Conservation (phyloP, 805 yeast species). For the Candida methanosorbosa region DNA sequence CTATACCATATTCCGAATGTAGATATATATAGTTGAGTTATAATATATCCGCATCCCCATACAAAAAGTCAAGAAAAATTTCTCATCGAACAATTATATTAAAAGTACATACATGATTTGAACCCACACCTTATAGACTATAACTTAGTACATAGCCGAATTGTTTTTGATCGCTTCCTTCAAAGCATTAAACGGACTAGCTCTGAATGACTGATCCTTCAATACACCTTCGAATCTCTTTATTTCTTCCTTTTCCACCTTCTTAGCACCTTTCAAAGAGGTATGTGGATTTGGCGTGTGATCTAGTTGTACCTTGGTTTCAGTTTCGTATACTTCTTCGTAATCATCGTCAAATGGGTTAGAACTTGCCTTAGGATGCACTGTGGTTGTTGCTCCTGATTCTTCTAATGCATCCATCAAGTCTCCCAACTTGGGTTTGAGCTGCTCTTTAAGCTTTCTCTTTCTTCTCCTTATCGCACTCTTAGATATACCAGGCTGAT, state of each 20-base stretch:
- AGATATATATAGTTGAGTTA: too few species aligned
- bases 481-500: constrained; percentile 46
- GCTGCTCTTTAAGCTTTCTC: constrained; percentile 50
- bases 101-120: too few species aligned
- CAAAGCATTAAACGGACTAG: constrained; percentile 57
- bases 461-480: constrained; percentile 58
- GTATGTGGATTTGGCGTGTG: constrained; percentile 26
- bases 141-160: constrained; percentile 6
- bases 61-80: not conserved
- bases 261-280: constrained; percentile 34
- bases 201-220: constrained; percentile 43
- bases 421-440: constrained; percentile 63
- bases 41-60: too few species aligned
- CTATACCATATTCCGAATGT: too few species aligned
- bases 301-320: constrained; percentile 26
- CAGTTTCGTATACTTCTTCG: constrained; percentile 9
- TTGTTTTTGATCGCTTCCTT: constrained; percentile 43
- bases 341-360: constrained; percentile 3
- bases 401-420: constrained; percentile 44
- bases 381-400: constrained; percentile 15
- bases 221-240: constrained; percentile 51
- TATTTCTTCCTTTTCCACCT: constrained; percentile 49
- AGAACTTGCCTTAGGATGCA: constrained; percentile 4
- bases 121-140: not conserved
- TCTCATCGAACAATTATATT: too few species aligned